Base-by-base conservation (phyloP, 331 rosid genomes). In the Rhamnella rubrinervis region DNA sequence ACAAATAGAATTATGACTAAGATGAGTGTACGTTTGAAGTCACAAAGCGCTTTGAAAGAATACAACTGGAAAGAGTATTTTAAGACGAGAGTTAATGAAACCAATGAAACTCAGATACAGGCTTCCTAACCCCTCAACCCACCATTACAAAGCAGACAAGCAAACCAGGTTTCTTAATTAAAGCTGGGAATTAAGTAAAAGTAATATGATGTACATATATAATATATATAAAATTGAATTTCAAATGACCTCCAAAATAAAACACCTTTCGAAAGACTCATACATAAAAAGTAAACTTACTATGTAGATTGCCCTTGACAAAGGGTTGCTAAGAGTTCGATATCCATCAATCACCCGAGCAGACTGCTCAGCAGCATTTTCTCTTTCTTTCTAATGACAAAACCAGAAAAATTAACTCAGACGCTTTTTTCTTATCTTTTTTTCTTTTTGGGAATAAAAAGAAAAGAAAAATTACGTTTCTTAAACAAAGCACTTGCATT, bases 291-390 rank as follows among this genome's bases (percentile, higher is more conserved):
- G 60, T n/a, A 66, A 26, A 61, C 91, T 89, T 78, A 95, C 97
- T 68, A 95, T 64, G 77, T 95, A 95, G 67, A 87, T 81, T 25
- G 75, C 96, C 78, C 99, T 84, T 10, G 85, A 84, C 82, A 95
- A 83, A 18, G 99, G 93, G 59, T 78, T 86, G 78, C 78, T 83
- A 61, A 95, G 97, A 0, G 97, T 95, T 38, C 63, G 80, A 72
- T 84, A 89, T 4, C 97, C 99, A 85, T 91, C 90, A 67, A 84
- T 91, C 76, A 95, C 96, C 77, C 88, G 85, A 61, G 93, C 91
- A 82, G 97, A 95, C 80, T 95, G 99, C 55, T 84, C 95, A 13
- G 97, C 97, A 65, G 99, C 93, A 77, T 82, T 87, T 63, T 79
- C 96, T 77, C 91, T 87, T 82, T 95, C 99, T 75, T 66, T 74